Base-by-base conservation (phyloP, 1,139 yeast species). In the Williopsis jadinii region DNA sequence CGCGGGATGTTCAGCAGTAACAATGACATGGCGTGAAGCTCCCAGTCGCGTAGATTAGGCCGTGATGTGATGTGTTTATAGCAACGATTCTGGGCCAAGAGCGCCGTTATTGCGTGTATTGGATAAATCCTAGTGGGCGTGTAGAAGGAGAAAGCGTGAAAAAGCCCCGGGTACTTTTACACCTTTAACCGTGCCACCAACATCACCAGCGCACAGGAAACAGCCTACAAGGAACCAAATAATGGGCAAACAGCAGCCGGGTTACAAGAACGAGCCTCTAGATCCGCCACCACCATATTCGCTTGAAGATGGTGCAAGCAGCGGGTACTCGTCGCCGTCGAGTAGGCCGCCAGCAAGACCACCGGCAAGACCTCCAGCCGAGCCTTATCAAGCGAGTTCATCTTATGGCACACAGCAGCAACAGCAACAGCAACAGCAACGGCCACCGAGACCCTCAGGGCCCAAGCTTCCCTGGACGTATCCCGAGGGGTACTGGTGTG, bases 381-480 rank as follows among this genome's bases (percentile, higher is more conserved):
- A 19, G 24, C 6, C 24, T 6, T 6, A 19, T 19, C 24, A 19
- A 19, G 4, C 24, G 6, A 6, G 24, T 19, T 19, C 24, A 6
- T 5, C 6, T 4, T 19, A 19, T 19, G 24, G 24, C 6, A 6
- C 6, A 19, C 24, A 19, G 6, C 24, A 19, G 6, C 24, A 19
- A 19, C 24, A 19, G 6, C 24, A 19, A 19, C 24, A 19, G 6
- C 24, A 19, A 19, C 24, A 19, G 6, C 24, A 19, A 19, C 24
- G 24, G 24, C 29, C 30, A 26, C 15, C 27, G 2, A 26, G 11
- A 12, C 9, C 34, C 26, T 14, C 29, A 31, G 8, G 41, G 13
- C 58, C 53, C 6, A 31, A 55, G 12, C 64, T 83, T 4, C 95
- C 95, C 1, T 84, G 86, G 72, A 61, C 61, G 39, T 86, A 84